Evolutionary conservation across 2,329 filamentous ascomycete species (phyloP).

Genomic region (Aspergillus pseudoglaucus): DNA sequence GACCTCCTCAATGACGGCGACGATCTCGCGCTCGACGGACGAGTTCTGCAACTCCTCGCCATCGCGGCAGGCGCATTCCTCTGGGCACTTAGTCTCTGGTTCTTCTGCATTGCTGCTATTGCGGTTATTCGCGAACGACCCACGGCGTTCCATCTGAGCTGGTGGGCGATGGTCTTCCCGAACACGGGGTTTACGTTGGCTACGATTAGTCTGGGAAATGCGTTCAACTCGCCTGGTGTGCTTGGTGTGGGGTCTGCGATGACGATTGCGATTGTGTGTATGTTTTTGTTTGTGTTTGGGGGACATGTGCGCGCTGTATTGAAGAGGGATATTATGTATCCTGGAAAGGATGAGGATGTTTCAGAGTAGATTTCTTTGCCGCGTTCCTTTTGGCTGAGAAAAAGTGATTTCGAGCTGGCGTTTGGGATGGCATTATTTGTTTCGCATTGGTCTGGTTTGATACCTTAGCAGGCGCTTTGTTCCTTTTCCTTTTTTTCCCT

Average conservation of each 20-base stretch:
- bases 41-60: slow-evolving; percentile 41
- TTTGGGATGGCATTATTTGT: background rate
- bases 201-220: slow-evolving; percentile 52
- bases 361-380: slow-evolving; percentile 15
- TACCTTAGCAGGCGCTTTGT: background rate
- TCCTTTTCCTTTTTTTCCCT: too few relatives aligned
- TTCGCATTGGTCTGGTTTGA: too few relatives aligned
- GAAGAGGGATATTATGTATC: slow-evolving; percentile 50
- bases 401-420: background rate
- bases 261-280: slow-evolving; percentile 48
- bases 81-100: slow-evolving; percentile 58
- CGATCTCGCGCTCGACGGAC: slow-evolving; percentile 18
- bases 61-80: slow-evolving; percentile 51
- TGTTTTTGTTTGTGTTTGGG: slow-evolving; percentile 50
- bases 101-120: slow-evolving; percentile 47
- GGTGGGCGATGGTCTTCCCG: slow-evolving; percentile 63
- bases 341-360: slow-evolving; percentile 55
- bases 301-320: slow-evolving; percentile 47
- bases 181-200: slow-evolving; percentile 59
- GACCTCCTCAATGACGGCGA: slow-evolving; percentile 37
- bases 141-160: slow-evolving; percentile 47
- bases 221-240: slow-evolving; percentile 47
- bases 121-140: slow-evolving; percentile 39
- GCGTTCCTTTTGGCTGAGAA: background rate
- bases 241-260: slow-evolving; percentile 50